These are phyloP conservation scores for Carallia brachiata DNA, from an alignment of 345 rosid genomes.

Conservation along the genomic window DNA sequence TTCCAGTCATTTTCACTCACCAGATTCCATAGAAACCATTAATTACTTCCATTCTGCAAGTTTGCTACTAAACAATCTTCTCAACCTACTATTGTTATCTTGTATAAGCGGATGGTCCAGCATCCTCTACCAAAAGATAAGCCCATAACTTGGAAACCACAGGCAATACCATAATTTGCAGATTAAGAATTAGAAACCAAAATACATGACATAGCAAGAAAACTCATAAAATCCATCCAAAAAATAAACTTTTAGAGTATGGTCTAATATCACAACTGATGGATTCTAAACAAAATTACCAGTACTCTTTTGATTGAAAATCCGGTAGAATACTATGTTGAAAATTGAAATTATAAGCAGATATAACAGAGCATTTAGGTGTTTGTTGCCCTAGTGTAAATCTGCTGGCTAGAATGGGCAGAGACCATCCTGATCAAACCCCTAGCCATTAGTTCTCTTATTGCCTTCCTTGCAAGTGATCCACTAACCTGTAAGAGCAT, in stretches of 20 bases:
- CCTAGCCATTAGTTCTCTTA: slow-evolving; percentile 75
- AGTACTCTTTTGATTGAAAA: not conserved
- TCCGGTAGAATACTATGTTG: slow-evolving; percentile 1
- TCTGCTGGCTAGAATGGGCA: slow-evolving; percentile 79
- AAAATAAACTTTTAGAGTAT: not conserved
- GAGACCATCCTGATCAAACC: slow-evolving; percentile 75
- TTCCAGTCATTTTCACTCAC: no score
- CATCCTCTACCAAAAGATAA: no score
- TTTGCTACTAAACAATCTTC: no score
- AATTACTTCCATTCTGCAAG: no score
- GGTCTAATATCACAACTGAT: not conserved
- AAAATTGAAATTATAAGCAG: not conserved
- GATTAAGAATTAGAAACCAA: no score
- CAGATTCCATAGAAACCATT: no score
- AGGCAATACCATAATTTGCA: no score
- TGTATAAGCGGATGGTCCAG: no score
- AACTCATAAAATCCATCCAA: not conserved
- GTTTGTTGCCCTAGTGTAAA: slow-evolving; percentile 75
- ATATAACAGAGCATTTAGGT: slow-evolving; percentile 28
- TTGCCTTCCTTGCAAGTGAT: slow-evolving; percentile 71
- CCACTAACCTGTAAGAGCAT: slow-evolving; percentile 50
- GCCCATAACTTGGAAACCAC: no score
- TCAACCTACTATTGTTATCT: no score
- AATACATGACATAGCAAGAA: not conserved
- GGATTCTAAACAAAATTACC: not conserved